These are phyloP conservation scores for Nemania abortiva DNA, from an alignment of 2,329 filamentous ascomycete genomes.

Conservation along the genomic window DNA sequence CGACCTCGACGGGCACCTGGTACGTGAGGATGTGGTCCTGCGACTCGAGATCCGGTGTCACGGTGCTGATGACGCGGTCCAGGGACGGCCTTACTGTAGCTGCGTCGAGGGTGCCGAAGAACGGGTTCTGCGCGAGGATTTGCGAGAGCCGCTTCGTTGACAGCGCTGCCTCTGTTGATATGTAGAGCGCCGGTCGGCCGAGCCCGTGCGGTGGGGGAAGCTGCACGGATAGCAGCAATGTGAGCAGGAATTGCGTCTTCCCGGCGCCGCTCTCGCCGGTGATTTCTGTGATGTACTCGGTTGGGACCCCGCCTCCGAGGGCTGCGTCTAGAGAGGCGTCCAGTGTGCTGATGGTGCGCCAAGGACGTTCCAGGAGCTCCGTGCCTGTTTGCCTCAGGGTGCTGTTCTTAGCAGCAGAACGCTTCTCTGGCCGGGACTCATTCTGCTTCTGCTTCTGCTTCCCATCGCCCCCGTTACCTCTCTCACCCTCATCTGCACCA, in stretches of 20 bases:
- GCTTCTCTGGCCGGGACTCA: slow-evolving; percentile 5
- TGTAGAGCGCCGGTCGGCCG: slow-evolving; percentile 83
- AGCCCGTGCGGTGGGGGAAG: slow-evolving; percentile 80
- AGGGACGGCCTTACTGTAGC: slow-evolving; percentile 67
- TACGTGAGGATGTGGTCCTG: slow-evolving; percentile 96
- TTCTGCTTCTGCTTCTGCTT: slow-evolving; percentile 37
- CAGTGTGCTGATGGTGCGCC: slow-evolving; percentile 80
- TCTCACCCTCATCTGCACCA: neutral
- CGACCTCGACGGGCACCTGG: slow-evolving; percentile 88
- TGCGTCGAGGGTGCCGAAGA: slow-evolving; percentile 58
- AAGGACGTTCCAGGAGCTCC: slow-evolving; percentile 55
- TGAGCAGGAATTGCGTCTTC: slow-evolving; percentile 93
- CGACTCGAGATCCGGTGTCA: slow-evolving; percentile 88
- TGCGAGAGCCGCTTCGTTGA: slow-evolving; percentile 85
- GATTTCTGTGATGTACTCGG: slow-evolving; percentile 87
- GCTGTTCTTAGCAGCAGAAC: neutral
- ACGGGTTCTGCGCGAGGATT: slow-evolving; percentile 76
- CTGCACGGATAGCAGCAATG: slow-evolving; percentile 85
- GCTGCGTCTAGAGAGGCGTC: slow-evolving; percentile 76
- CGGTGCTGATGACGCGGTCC: slow-evolving; percentile 81
- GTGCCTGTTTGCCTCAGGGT: slow-evolving; percentile 52
- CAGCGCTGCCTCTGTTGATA: slow-evolving; percentile 90
- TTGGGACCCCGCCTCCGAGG: slow-evolving; percentile 83
- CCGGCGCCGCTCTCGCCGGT: slow-evolving; percentile 93
- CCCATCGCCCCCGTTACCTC: neutral